Evolutionary conservation across 2,329 filamentous ascomycete species (phyloP).

Genomic region (Diaporthe eres): DNA sequence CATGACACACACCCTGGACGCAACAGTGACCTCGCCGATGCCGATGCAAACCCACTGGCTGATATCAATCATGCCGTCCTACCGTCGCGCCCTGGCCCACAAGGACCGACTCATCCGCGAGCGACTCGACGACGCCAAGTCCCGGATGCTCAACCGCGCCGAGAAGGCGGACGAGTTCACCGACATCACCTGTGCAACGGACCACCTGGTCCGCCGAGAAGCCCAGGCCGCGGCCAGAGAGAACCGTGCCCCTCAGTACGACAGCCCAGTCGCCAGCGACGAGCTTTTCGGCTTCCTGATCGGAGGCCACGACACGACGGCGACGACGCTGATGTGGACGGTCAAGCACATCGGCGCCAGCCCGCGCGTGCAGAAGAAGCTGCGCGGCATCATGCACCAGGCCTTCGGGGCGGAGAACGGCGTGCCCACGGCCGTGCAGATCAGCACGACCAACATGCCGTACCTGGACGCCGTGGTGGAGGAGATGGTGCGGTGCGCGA

Average conservation of each 20-base stretch:
- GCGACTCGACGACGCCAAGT: slow-evolving; percentile 34
- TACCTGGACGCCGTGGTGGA: slow-evolving; percentile 62
- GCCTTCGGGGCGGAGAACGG: slow-evolving; percentile 54
- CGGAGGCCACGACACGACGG: slow-evolving; percentile 60
- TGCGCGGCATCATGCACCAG: slow-evolving; percentile 55
- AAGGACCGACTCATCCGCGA: slow-evolving; percentile 33
- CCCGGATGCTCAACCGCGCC: background rate
- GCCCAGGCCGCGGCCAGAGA: slow-evolving; percentile 30
- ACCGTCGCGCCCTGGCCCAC: slow-evolving; percentile 33
- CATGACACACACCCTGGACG: slow-evolving; percentile 25
- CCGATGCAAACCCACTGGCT: slow-evolving; percentile 28
- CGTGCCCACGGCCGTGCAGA: slow-evolving; percentile 48
- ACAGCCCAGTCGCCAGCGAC: slow-evolving; percentile 44
- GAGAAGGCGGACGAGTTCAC: slow-evolving; percentile 6
- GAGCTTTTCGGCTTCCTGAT: slow-evolving; percentile 58
- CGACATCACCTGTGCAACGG: slow-evolving; percentile 30
- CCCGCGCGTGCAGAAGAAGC: slow-evolving; percentile 53
- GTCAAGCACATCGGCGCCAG: slow-evolving; percentile 56
- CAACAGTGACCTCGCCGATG: slow-evolving; percentile 29
- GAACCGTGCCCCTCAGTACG: slow-evolving; percentile 27
- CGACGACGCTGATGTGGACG: slow-evolving; percentile 59
- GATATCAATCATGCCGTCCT: slow-evolving; percentile 6
- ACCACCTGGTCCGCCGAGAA: slow-evolving; percentile 32
- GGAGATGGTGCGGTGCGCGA: slow-evolving; percentile 60
- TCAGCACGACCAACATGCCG: slow-evolving; percentile 55